Base-by-base conservation (phyloP, 2,329 filamentous ascomycete genomes). In the Coccinonectria pachysandricola region DNA sequence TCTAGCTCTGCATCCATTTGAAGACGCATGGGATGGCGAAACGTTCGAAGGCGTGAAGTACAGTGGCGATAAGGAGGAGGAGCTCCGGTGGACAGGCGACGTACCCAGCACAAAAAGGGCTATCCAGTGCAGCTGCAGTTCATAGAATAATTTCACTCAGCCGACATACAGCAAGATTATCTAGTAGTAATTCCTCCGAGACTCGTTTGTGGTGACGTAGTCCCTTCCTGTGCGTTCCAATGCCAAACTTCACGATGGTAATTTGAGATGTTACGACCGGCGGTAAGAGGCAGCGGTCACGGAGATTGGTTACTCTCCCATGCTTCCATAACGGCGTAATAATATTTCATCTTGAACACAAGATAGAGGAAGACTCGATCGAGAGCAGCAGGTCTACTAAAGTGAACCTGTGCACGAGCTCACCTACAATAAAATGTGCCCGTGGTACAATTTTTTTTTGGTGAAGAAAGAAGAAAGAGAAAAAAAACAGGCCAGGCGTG, bases 111-210 rank as follows among this genome's bases (percentile, higher is more conserved):
- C 66, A 23, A 75, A 77, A 55, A 71, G 84, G 40, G 82, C 81
- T 17, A 75, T 94, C 71, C 88, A 95, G 62, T 96, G 91, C 54
- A 93, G 84, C 51, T 98, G 91, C 57, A 94, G 85, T 52, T 95
- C 88, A 13, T 93, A 63, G 27, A 32, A 13, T n/a, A n/a, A n/a
- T n/a, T n/a, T n/a, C n/a, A n/a, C n/a, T n/a, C n/a, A n/a, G n/a
- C n/a, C n/a, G n/a, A n/a, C n/a, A n/a, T n/a, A n/a, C n/a, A n/a
- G n/a, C n/a, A n/a, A n/a, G n/a, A n/a, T n/a, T n/a, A n/a, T n/a
- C n/a, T n/a, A n/a, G n/a, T n/a, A n/a, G n/a, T n/a, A n/a, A n/a
- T n/a, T n/a, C n/a, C n/a, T n/a, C n/a, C n/a, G n/a, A n/a, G n/a
- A n/a, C n/a, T n/a, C n/a, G n/a, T n/a, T n/a, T n/a, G n/a, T n/a